phyloP scores from a whole-genome alignment of 768 basidiomycete species.

The Tylopilus sp. region DNA sequence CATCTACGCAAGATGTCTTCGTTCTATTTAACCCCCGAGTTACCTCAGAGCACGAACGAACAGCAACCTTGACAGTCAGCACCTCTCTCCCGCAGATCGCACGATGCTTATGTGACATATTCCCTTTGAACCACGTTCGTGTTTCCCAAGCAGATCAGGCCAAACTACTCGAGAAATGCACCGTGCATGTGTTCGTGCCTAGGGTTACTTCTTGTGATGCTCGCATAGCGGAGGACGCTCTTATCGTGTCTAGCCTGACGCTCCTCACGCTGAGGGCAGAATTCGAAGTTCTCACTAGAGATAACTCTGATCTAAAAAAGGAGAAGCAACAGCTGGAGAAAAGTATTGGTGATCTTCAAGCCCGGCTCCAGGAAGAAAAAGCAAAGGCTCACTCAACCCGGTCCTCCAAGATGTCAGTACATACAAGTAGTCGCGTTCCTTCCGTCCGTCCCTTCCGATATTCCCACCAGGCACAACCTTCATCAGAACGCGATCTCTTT shows the following conservation, averaged over 20 bases:
- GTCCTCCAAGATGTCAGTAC: slow-evolving; percentile 1
- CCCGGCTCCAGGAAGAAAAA: slow-evolving; percentile 12
- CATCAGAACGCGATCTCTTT: background rate
- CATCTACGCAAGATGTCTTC: slow-evolving; percentile 36
- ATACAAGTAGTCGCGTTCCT: background rate
- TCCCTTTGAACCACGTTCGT: slow-evolving; percentile 40
- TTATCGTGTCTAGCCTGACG: slow-evolving; percentile 49
- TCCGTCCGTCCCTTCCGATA: background rate
- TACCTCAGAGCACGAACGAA: slow-evolving; percentile 45
- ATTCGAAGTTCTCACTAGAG: slow-evolving; percentile 34
- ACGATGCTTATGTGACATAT: slow-evolving; percentile 39
- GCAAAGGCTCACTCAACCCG: background rate
- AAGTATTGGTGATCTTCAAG: slow-evolving; percentile 16
- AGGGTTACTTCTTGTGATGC: slow-evolving; percentile 20
- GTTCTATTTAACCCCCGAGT: slow-evolving; percentile 61
- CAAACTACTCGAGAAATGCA: slow-evolving; percentile 50
- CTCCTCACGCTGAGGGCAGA: slow-evolving; percentile 42
- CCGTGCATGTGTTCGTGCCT: slow-evolving; percentile 51
- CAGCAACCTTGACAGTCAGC: slow-evolving; percentile 53
- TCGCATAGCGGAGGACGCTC: slow-evolving; percentile 24
- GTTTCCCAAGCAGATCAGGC: slow-evolving; percentile 40
- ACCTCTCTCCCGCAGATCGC: slow-evolving; percentile 40
- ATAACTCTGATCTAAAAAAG: slow-evolving; percentile 22
- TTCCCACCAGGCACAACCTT: background rate
- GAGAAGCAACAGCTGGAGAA: slow-evolving; percentile 28